A percentile compares a stretch with the other conserved stretches of the same genome.
Conservation (phyloP, 2,329 filamentous ascomycete species). For the Blastomyces percursus region DNA sequence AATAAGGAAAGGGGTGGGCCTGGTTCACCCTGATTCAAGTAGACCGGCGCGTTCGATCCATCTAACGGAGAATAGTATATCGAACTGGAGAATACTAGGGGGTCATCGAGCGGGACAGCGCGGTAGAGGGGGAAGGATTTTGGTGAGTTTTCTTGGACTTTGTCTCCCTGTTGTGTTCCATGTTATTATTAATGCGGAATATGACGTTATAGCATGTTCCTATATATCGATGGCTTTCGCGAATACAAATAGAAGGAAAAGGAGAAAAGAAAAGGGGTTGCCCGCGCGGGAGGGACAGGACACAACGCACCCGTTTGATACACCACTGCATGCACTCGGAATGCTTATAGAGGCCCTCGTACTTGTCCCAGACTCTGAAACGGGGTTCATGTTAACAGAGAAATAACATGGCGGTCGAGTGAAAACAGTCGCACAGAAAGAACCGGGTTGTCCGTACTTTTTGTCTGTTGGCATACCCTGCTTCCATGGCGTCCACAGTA, state of each 20-base stretch:
- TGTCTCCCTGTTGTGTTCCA: constrained; percentile 1
- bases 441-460: background rate
- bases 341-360: constrained; percentile 5
- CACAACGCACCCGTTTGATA: background rate
- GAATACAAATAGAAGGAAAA: background rate
- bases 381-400: background rate
- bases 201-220: background rate
- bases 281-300: background rate
- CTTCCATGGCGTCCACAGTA: constrained; percentile 4
- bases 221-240: background rate
- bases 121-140: constrained; percentile 5
- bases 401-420: background rate
- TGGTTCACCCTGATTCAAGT: background rate
- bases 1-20: background rate
- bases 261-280: background rate
- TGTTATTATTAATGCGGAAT: background rate
- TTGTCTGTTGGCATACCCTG: constrained; percentile 4
- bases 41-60: background rate
- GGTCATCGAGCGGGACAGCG: constrained; percentile 1
- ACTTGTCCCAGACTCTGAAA: constrained; percentile 3
- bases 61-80: constrained; percentile 2
- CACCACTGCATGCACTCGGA: constrained; percentile 6
- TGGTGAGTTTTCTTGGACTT: background rate
- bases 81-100: constrained; percentile 4
- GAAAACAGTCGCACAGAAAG: background rate